A percentile compares a stretch with the other conserved stretches of the same genome.
Evolutionary conservation across 176 grass and related monocot species (phyloP).

Genomic region (Cenchrus fungigraminus): DNA sequence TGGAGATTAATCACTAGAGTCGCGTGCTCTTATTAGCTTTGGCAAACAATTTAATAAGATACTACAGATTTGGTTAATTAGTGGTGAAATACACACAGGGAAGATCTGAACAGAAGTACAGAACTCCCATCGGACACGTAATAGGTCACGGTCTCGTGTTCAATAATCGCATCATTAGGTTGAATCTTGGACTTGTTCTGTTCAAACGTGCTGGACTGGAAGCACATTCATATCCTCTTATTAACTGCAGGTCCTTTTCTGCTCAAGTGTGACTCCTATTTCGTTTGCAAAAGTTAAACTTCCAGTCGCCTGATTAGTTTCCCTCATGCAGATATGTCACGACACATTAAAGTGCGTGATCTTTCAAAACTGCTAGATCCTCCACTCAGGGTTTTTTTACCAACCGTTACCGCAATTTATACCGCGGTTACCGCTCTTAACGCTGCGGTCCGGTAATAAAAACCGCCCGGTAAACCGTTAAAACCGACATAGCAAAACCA

Average conservation of each 20-base stretch:
- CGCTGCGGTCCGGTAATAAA: too few relatives aligned
- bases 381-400: not conserved
- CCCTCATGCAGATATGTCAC: not conserved
- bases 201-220: not conserved
- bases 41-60: too few relatives aligned
- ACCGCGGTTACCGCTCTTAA: too few relatives aligned
- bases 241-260: not conserved
- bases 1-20: too few relatives aligned
- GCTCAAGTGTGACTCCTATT: not conserved
- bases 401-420: too few relatives aligned
- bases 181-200: not conserved
- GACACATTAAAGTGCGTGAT: not conserved
- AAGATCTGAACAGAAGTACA: not conserved
- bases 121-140: not conserved
- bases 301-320: not conserved
- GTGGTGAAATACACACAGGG: not conserved
- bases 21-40: too few relatives aligned
- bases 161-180: slow-evolving; percentile 18
- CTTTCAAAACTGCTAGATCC: too few relatives aligned
- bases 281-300: not conserved
- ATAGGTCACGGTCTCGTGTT: not conserved
- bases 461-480: too few relatives aligned
- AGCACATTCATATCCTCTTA: slow-evolving; percentile 4
- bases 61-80: too few relatives aligned
- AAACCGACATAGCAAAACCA: too few relatives aligned